Evolutionary conservation across 306 rosid genomes (phyloP), one percentile per base, ranked within the genome.

Genomic region (Delonix regia): DNA sequence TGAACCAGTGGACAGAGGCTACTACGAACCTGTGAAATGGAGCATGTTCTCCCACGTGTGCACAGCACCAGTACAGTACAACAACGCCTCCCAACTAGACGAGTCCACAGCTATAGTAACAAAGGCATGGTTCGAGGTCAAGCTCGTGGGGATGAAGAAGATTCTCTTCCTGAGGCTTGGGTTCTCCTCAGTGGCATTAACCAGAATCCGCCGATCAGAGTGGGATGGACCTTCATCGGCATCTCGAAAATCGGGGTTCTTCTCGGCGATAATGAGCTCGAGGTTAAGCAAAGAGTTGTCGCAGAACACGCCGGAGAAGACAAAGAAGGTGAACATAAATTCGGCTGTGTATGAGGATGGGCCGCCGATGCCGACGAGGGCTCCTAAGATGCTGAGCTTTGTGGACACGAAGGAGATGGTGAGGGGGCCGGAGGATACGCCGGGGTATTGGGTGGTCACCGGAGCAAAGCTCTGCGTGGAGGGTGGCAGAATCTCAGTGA

Each of bases 381-480:
- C 90, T 7, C 88, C 86, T 12, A 94, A 86, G 83, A 86, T 92
- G 97, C 73, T 89, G 19, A 92, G 53, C 24, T 73, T 89, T 71
- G 88, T 94, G 12, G 89, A 90, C 83, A 90, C 94, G 7, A 81
- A 83, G 71, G 99, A 94, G 85, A 92, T 74, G 97, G 87, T 87
- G 57, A 87, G 94, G 48, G 99, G 97, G 22, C 99, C 99, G 0
- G 93, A 86, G 85, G 87, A 90, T 69, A 62, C 78, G 33, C 99
- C 97, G 14, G 99, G 99, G 24, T 88, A 94, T 81, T 94, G 99
- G 99, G 90, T 94, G 81, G 92, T 94, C 74, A 89, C 97, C 0
- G 99, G 99, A 38, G 97, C 97, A 49, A 94, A 83, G 87, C 89
- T 94, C 0, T 82, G 90, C 28, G 90, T 91, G 22, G 95, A 86